phyloP scores from a whole-genome alignment of 768 basidiomycete species.

The Tulasnella sp. region DNA sequence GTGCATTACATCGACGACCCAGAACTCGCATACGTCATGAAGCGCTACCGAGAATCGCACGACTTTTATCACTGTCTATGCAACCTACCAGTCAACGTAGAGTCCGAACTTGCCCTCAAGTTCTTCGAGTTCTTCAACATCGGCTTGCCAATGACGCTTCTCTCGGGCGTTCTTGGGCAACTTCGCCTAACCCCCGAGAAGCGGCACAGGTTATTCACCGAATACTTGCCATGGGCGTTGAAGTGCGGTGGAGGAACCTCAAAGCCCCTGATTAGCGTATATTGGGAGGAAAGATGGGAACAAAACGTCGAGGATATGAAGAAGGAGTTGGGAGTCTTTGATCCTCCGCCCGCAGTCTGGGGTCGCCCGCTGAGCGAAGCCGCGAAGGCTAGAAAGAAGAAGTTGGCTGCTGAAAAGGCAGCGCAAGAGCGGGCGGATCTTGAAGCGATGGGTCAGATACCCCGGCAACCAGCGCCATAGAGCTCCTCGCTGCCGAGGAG shows the following conservation, averaged over 20 bases:
- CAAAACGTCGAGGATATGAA: constrained; percentile 78
- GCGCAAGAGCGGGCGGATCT: constrained; percentile 7
- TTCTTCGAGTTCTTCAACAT: constrained; percentile 92
- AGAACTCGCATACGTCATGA: constrained; percentile 96
- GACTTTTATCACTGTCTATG: constrained; percentile 95
- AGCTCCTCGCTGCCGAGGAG: too few relatives aligned
- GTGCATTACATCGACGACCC: constrained; percentile 93
- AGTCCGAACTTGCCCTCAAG: constrained; percentile 91
- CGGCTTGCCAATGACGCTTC: constrained; percentile 77
- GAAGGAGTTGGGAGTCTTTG: constrained; percentile 77
- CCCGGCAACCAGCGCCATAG: background rate
- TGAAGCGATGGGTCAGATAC: background rate
- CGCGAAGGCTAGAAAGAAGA: constrained; percentile 44
- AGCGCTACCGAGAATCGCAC: constrained; percentile 95
- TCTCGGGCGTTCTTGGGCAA: constrained; percentile 77
- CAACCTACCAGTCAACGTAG: constrained; percentile 82
- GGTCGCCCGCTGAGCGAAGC: constrained; percentile 62
- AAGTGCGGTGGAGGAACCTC: constrained; percentile 66
- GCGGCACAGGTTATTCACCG: constrained; percentile 57
- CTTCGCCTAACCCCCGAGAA: constrained; percentile 57
- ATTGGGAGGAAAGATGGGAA: constrained; percentile 95
- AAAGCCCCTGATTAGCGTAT: constrained; percentile 77
- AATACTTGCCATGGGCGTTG: constrained; percentile 92
- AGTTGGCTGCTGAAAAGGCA: constrained; percentile 28
- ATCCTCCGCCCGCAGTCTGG: constrained; percentile 72